A percentile compares a stretch with the other conserved stretches of the same genome.
Conservation (phyloP, 2,329 filamentous ascomycete genomes). For the Aspergillus cejpii region DNA sequence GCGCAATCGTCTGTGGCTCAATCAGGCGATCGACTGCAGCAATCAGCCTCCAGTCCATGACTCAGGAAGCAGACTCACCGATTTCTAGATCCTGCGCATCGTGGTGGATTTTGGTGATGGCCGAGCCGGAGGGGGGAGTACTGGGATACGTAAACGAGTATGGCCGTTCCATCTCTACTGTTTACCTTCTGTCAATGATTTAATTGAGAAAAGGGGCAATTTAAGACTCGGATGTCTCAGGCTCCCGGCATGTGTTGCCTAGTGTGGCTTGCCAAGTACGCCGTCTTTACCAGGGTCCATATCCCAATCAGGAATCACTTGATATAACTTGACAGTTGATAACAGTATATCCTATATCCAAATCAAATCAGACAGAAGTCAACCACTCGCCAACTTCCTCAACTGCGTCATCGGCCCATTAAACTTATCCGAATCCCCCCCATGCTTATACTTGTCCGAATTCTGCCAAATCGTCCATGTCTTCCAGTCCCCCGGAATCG, state of each 20-base stretch:
- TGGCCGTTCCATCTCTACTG: not conserved
- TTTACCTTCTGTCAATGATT: not conserved
- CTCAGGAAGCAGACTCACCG: conserved; percentile 2
- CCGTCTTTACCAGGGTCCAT: no score
- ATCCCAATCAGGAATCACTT: no score
- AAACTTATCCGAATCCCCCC: conserved; percentile 17
- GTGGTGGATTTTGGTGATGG: conserved; percentile 6
- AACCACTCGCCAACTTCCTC: conserved; percentile 7
- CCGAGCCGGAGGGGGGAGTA: not conserved
- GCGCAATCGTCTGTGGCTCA: conserved; percentile 19
- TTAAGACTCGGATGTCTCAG: not conserved
- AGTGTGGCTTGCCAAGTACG: conserved; percentile 19
- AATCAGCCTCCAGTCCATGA: not conserved
- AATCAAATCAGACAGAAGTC: not conserved
- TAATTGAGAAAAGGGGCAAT: not conserved
- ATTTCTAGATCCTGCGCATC: conserved; percentile 10
- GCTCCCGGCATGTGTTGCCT: not conserved
- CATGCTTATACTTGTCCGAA: conserved; percentile 12
- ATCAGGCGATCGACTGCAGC: conserved; percentile 25
- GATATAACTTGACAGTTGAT: no score
- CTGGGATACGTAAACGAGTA: not conserved
- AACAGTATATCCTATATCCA: no score
- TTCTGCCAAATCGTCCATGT: conserved; percentile 17
- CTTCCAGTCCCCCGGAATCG: conserved; percentile 44
- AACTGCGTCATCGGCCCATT: conserved; percentile 13